These are phyloP conservation scores for Ustilago vetiveriae DNA, from an alignment of 1,284 basidiomycete genomes.

Conservation along the genomic window DNA sequence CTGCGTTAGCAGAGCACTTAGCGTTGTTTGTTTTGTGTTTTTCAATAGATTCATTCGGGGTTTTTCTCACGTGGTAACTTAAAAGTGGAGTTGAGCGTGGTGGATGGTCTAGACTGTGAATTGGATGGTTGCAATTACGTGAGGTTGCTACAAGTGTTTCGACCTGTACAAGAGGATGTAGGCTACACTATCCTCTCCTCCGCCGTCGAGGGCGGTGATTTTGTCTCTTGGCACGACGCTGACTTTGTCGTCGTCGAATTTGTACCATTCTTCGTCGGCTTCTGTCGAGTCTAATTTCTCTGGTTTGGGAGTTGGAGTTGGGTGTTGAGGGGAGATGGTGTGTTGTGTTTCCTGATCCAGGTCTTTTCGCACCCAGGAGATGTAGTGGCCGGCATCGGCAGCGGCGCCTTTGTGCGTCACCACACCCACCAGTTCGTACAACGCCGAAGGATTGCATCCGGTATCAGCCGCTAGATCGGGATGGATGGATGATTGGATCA, in stretches of 20 bases:
- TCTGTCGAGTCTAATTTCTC: conserved; percentile 33
- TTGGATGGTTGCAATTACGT: too few relatives aligned
- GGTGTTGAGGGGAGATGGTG: too few relatives aligned
- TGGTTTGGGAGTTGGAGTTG: too few relatives aligned
- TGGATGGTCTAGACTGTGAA: too few relatives aligned
- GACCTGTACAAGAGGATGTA: conserved; percentile 62
- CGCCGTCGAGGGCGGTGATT: conserved; percentile 60
- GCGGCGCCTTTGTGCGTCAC: conserved; percentile 96
- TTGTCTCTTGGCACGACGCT: conserved; percentile 58
- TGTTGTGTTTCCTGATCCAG: conserved; percentile 18
- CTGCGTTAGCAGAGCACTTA: conserved; percentile 12
- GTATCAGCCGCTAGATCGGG: conserved; percentile 75
- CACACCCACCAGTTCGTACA: conserved; percentile 90
- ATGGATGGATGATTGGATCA: conserved; percentile 71
- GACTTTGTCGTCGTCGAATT: conserved; percentile 66
- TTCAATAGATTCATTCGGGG: too few relatives aligned
- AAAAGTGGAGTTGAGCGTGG: too few relatives aligned
- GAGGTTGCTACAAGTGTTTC: conserved; percentile 24
- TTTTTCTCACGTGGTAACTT: too few relatives aligned
- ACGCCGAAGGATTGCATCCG: conserved; percentile 77
- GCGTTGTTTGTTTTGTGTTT: too few relatives aligned
- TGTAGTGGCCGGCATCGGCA: conserved; percentile 93
- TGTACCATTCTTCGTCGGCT: conserved; percentile 63
- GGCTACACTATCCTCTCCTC: conserved; percentile 65
- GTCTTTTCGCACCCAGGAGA: conserved; percentile 76